Evolutionary conservation across 495 filamentous ascomycete species (phyloP).

Genomic region (Thozetella sp.): DNA sequence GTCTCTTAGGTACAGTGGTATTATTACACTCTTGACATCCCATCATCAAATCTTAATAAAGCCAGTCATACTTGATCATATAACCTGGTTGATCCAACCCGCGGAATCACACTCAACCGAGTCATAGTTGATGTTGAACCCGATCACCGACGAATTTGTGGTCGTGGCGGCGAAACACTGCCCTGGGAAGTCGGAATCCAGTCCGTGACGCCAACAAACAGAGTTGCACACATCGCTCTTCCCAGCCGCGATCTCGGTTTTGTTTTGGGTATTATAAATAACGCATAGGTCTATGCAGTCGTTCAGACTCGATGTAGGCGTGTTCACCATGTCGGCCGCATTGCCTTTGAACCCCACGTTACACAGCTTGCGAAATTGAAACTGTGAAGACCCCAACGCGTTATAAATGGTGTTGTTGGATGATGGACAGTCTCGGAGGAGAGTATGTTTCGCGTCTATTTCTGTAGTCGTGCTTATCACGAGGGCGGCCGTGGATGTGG

Average conservation of each 20-base stretch:
- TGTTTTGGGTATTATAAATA: background rate
- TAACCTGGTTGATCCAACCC: background rate
- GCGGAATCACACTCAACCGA: background rate
- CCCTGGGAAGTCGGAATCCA: background rate
- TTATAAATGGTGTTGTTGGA: background rate
- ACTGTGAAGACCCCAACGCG: background rate
- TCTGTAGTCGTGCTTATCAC: background rate
- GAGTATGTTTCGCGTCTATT: background rate
- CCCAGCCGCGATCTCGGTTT: background rate
- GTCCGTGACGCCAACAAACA: background rate
- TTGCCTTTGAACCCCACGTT: background rate
- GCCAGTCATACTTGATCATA: background rate
- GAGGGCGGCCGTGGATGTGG: background rate
- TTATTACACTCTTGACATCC: too few species aligned
- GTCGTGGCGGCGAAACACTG: background rate
- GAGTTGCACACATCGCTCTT: background rate
- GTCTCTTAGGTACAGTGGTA: too few species aligned
- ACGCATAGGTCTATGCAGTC: conserved; percentile 1
- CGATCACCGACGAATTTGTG: background rate
- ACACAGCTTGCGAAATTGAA: background rate
- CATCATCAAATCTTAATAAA: too few species aligned
- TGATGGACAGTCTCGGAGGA: background rate
- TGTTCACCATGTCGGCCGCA: background rate
- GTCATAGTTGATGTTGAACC: background rate
- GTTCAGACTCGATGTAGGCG: background rate